Base-by-base conservation (phyloP, 225 moss, liverwort and hornwort genomes). In the Ulota crispa region DNA sequence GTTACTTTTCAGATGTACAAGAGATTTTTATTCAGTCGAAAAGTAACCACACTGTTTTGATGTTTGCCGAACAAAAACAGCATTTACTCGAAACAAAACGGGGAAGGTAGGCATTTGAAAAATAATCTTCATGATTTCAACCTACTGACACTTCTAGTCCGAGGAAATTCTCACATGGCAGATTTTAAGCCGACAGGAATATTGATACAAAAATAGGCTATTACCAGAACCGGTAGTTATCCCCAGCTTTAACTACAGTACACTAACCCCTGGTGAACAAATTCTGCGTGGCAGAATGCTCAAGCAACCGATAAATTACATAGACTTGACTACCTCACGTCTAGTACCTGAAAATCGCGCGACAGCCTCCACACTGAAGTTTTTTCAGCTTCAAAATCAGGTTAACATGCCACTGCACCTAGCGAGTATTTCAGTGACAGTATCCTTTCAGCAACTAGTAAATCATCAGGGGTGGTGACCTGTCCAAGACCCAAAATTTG, bases 391-490 rank as follows among this genome's bases (percentile, higher is more conserved):
- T 42, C 83, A 30, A 37, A 52, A 45, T 36, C 60, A 59, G 36
- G 37, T 36, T 73, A 36, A 56, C 70, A 86, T 30, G 72, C 73
- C 64, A 79, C 68, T 62, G 80, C 76, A 39, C 79, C 84, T 78
- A 62, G 80, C 54, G 68, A 83, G 79, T 56, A 45, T 68, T 59
- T 92, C 76, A 82, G 80, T 72, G 81, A 70, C 42, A 94, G 82
- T 67, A 96, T 91, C 83, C 92, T 92, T 78, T 94, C 94, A 14
- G 96, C 94, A 27, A 94, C 88, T 41, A 92, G 73, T 80, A 94
- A 76, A 61, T 94, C 93, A 66, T 94, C 94, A 7, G 93, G 92
- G 3, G 96, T 94, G 37, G 96, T 93, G 23, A 94, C 85, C 94
- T 96, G 90, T 31, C 27, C 20, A 78, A 1, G 11, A 82, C 55